Base-by-base conservation (phyloP, 176 grass and related monocot species). In the Musa acuminata region DNA sequence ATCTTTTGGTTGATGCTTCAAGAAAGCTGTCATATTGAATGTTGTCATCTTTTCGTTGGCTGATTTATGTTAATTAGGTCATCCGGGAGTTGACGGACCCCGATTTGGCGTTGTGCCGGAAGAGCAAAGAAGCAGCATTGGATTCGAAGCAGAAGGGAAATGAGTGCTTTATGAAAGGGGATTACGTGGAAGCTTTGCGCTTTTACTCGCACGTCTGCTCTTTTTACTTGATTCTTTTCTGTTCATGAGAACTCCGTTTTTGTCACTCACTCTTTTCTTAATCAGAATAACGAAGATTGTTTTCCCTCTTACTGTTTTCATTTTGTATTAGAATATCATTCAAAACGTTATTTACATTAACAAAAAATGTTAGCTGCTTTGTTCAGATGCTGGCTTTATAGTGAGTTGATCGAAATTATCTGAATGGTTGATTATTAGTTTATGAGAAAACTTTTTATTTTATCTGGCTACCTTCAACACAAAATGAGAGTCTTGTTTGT, bases 101-200 rank as follows among this genome's bases (percentile, higher is more conserved):
- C 70, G 83, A 87, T 20, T 81, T 83, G 68, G 94, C 90, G 24
- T 75, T 97, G 49, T 97, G 94, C 64, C 74, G 82, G 78, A 97
- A 97, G 84, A 79, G 82, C 82, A 84, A 76, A 82, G 75, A 10
- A 64, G 81, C 51, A 63, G 87, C 87, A 13, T 69, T 80, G 16
- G 90, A 97, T 53, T 84, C 88, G 52, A 97, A 97, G 82, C 73
- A 52, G 24, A 64, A 69, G 21, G 94, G 94, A 55, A 97, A 93
- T 53, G 77, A 69, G 21, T 91, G 83, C 82, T 97, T 97, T 83
- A 82, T 80, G 6, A 77, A 74, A 78, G 87, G 78, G 52, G 82
- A 98, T 69, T 89, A 85, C 73, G 3, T 26, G 22, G 69, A 87
- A 81, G 94, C 94, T 19, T 82, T 90, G 64, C 49, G 80, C 51